phyloP scores from a whole-genome alignment of 129 eudicot genomes.

The Apium graveolens region DNA sequence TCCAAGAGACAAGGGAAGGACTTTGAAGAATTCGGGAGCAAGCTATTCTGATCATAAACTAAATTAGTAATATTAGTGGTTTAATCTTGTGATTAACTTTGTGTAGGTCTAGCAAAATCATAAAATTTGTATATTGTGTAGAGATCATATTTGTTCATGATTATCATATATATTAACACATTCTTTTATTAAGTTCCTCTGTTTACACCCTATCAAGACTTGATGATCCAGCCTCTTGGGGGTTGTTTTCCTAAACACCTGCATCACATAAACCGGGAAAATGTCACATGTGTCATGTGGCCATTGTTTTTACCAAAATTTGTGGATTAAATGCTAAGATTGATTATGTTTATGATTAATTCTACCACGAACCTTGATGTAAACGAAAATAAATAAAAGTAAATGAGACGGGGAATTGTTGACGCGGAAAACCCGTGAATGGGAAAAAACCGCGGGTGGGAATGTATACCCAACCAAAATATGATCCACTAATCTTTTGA shows the following conservation, averaged over 20 bases:
- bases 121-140: constrained; percentile 4
- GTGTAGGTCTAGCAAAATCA: not conserved
- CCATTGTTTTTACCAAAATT: no score
- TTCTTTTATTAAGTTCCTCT: not conserved
- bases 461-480: no score
- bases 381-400: no score
- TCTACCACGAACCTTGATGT: no score
- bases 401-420: no score
- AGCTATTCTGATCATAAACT: constrained; percentile 7
- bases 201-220: not conserved
- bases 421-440: no score
- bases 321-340: no score
- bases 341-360: no score
- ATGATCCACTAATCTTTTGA: no score
- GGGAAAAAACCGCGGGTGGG: no score
- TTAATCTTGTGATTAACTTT: not conserved
- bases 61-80: not conserved
- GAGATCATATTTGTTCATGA: not conserved
- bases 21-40: constrained; percentile 23
- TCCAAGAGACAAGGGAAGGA: not conserved
- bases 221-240: not conserved
- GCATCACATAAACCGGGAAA: not conserved
- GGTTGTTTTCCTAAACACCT: not conserved
- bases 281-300: no score
- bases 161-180: not conserved